phyloP scores from a whole-genome alignment of 768 basidiomycete genomes.

The Kwoniella sp. region DNA sequence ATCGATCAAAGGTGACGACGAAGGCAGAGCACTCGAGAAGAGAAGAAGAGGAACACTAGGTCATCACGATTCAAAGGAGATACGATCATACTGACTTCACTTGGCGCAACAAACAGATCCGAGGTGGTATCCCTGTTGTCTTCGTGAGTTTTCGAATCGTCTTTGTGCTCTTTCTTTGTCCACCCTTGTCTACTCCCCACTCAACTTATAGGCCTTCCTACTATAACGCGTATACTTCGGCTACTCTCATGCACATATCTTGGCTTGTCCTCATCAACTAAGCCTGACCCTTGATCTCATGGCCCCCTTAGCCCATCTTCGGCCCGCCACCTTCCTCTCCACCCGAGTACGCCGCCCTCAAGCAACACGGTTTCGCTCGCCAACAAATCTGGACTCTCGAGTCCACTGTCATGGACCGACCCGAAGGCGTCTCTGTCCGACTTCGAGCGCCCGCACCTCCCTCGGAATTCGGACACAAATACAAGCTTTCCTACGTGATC shows the following conservation, averaged over 20 bases:
- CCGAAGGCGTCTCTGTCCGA: slow-evolving; percentile 71
- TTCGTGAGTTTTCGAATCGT: slow-evolving; percentile 58
- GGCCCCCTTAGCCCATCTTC: slow-evolving; percentile 67
- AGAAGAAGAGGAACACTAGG: too few species aligned
- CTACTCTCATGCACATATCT: too few species aligned
- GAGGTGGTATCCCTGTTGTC: slow-evolving; percentile 62
- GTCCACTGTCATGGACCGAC: slow-evolving; percentile 67
- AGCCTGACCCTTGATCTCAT: not conserved
- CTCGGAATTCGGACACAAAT: slow-evolving; percentile 65
- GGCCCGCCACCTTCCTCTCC: slow-evolving; percentile 71
- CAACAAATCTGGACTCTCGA: slow-evolving; percentile 73
- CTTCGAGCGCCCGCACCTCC: slow-evolving; percentile 71
- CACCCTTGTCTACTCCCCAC: slow-evolving; percentile 1
- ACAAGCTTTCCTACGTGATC: slow-evolving; percentile 78
- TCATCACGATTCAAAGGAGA: too few species aligned
- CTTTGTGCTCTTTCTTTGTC: not conserved
- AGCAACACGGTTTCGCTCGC: slow-evolving; percentile 91
- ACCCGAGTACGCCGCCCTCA: slow-evolving; percentile 63
- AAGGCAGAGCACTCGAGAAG: too few species aligned
- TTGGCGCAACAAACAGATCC: slow-evolving; percentile 47
- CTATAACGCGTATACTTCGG: too few species aligned
- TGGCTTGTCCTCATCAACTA: too few species aligned
- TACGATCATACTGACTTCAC: not conserved
- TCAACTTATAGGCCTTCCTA: too few species aligned
- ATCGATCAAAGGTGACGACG: not conserved